These are phyloP conservation scores for Suillus hirtellus DNA, from an alignment of 768 basidiomycete genomes.

Conservation along the genomic window DNA sequence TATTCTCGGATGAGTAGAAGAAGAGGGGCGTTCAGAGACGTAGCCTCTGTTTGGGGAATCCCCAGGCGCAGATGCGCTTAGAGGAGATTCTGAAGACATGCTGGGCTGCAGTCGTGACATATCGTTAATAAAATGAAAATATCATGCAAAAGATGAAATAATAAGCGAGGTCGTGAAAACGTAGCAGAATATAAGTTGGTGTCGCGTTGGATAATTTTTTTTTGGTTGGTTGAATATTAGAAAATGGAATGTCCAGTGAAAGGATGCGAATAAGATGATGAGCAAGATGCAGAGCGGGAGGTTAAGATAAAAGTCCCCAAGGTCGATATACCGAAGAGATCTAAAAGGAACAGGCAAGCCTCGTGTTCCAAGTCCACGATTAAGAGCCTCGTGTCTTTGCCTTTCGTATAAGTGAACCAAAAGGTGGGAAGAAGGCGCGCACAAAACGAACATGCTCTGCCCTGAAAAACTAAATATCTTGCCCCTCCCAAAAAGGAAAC, in stretches of 20 bases:
- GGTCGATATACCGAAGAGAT: conserved; percentile 5
- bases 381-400: conserved; percentile 50
- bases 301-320: conserved; percentile 21
- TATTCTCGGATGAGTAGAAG: conserved; percentile 33
- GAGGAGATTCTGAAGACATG: conserved; percentile 31
- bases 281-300: conserved; percentile 18
- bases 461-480: conserved; percentile 36
- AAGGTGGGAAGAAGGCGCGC: conserved; percentile 27
- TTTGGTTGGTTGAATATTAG: conserved; percentile 22
- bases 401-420: conserved; percentile 38
- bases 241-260: conserved; percentile 6
- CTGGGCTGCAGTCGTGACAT: conserved; percentile 38
- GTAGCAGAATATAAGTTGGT: conserved; percentile 27
- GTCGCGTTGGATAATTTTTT: conserved; percentile 35
- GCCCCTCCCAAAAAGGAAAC: conserved; percentile 30
- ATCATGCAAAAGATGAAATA: conserved; percentile 31
- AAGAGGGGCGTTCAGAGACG: conserved; percentile 35
- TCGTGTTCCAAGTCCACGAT: conserved; percentile 43
- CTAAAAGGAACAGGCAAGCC: conserved; percentile 37
- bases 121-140: conserved; percentile 33
- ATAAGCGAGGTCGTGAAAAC: conserved; percentile 31
- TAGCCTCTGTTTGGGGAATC: conserved; percentile 29
- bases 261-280: conserved; percentile 22
- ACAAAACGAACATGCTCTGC: conserved; percentile 27
- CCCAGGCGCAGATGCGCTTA: conserved; percentile 26